A percentile compares a stretch with the other conserved stretches of the same genome.
Conservation (phyloP, 257 asterid genomes). For the Eustoma russellianum region DNA sequence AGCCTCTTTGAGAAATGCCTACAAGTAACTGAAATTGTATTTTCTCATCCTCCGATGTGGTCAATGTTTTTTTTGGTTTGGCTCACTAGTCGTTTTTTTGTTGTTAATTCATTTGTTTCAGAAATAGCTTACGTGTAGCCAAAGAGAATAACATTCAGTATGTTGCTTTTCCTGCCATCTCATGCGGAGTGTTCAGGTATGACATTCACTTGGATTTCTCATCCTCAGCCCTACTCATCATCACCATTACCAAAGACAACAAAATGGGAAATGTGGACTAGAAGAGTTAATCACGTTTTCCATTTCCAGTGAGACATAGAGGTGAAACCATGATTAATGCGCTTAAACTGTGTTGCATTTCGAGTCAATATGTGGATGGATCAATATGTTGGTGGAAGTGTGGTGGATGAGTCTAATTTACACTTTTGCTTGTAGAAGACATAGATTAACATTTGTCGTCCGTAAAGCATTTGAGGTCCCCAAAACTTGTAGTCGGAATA, state of each 20-base stretch:
- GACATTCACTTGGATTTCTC: neutral
- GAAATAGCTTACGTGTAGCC: constrained; percentile 75
- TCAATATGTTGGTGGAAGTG: no score
- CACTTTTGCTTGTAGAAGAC: no score
- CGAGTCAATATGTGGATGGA: no score
- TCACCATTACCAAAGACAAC: neutral
- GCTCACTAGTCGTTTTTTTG: constrained; percentile 2
- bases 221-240: neutral
- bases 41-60: neutral
- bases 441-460: no score
- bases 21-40: constrained; percentile 40
- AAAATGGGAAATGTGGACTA: no score
- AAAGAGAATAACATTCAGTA: constrained; percentile 65
- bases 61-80: neutral
- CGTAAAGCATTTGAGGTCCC: no score
- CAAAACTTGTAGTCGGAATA: no score
- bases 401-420: no score
- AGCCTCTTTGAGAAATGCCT: constrained; percentile 64
- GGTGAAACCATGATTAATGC: no score
- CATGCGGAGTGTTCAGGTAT: constrained; percentile 83
- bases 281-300: no score
- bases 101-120: constrained; percentile 28
- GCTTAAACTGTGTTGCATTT: no score
- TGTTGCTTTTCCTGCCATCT: constrained; percentile 87
- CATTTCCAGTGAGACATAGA: no score